Percentiles rank a stretch among this genome's conserved stretches.
Conservation (phyloP, 805 yeast species). For the Kodamaea kakaduensis region DNA sequence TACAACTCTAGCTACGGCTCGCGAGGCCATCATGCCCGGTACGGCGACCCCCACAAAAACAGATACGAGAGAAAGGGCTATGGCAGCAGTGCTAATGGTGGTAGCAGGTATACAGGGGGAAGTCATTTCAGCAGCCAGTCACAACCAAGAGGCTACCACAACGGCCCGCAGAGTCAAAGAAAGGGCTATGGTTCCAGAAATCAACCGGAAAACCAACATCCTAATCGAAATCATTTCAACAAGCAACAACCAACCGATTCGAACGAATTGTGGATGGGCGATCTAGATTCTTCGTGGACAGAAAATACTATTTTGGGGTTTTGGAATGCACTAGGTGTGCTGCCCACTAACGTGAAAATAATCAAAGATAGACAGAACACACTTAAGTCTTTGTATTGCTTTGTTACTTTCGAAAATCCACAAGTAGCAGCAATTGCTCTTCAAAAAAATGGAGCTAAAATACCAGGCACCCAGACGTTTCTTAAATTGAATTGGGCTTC, state of each 20-base stretch:
- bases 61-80: no score
- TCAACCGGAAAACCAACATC: neutral
- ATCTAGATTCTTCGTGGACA: slow-evolving; percentile 79
- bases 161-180: no score
- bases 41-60: no score
- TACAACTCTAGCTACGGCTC: no score
- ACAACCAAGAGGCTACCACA: no score
- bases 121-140: no score
- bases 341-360: slow-evolving; percentile 55
- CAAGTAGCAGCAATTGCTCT: slow-evolving; percentile 65
- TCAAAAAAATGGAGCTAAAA: slow-evolving; percentile 59
- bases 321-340: slow-evolving; percentile 71
- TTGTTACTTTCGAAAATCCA: slow-evolving; percentile 64
- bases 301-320: slow-evolving; percentile 61
- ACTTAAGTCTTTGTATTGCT: slow-evolving; percentile 54
- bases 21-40: no score
- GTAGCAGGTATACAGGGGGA: no score
- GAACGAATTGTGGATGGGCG: slow-evolving; percentile 78
- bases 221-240: neutral
- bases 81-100: no score
- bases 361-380: slow-evolving; percentile 61
- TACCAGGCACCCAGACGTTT: slow-evolving; percentile 60
- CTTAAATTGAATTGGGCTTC: slow-evolving; percentile 83
- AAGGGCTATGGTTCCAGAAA: neutral
- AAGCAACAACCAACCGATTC: slow-evolving; percentile 4